Conservation (phyloP, 192 early-diverging fungal species). For the Coemansia sp. region DNA sequence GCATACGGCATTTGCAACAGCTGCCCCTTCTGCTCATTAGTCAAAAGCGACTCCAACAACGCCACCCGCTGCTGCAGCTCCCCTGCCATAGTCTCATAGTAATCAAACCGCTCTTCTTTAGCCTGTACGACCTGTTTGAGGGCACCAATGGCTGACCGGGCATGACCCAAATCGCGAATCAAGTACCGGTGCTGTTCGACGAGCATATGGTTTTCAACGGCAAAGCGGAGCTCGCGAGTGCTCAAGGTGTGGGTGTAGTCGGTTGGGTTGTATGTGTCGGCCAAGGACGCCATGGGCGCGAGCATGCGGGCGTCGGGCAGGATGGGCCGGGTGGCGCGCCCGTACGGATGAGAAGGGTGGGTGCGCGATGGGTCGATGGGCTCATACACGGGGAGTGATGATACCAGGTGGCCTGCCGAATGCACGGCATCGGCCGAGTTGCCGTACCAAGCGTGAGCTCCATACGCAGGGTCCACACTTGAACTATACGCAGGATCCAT, state of each 20-base stretch:
- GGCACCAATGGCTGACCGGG: slow-evolving; percentile 43
- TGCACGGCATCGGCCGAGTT: background rate
- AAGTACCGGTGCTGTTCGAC: slow-evolving; percentile 51
- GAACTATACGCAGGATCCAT: too few relatives aligned
- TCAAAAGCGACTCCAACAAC: slow-evolving; percentile 28
- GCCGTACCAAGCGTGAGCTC: slow-evolving; percentile 7
- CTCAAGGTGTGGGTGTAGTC: slow-evolving; percentile 21
- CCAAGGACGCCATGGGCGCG: slow-evolving; percentile 50
- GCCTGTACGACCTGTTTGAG: slow-evolving; percentile 49
- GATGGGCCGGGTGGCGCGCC: slow-evolving; percentile 27
- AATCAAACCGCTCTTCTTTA: slow-evolving; percentile 45
- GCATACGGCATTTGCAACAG: slow-evolving; percentile 23
- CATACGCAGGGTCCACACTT: background rate
- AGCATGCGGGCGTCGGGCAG: slow-evolving; percentile 43
- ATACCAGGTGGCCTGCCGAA: slow-evolving; percentile 15
- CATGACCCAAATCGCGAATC: slow-evolving; percentile 49
- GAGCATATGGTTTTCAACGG: slow-evolving; percentile 50
- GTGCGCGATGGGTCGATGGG: slow-evolving; percentile 37
- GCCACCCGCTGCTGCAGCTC: slow-evolving; percentile 43
- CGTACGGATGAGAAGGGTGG: background rate
- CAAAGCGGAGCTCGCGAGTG: slow-evolving; percentile 46
- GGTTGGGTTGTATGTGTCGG: slow-evolving; percentile 20
- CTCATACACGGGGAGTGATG: slow-evolving; percentile 42
- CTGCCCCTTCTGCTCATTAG: slow-evolving; percentile 28
- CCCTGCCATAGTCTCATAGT: slow-evolving; percentile 23